Percentiles rank a stretch among this genome's conserved stretches.
Conservation (phyloP, 192 early-diverging fungal species). For the Diversispora epigaea region DNA sequence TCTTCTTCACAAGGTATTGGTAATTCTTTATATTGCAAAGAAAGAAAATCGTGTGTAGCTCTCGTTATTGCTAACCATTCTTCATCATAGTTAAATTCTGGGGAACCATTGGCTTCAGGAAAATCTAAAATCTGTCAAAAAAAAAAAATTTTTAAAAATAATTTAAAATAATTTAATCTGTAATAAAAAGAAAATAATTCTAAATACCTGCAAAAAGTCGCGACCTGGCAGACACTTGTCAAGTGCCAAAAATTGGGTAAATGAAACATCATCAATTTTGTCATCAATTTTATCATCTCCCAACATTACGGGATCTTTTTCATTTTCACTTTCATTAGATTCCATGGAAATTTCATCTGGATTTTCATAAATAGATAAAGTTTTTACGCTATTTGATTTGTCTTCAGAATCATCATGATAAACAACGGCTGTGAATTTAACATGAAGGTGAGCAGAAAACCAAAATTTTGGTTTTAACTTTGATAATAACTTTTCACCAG, state of each 20-base stretch:
- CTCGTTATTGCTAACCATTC: slow-evolving; percentile 82
- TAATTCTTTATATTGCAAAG: slow-evolving; percentile 42
- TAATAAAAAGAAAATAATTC: background rate
- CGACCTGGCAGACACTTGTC: slow-evolving; percentile 87
- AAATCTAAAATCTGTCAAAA: slow-evolving; percentile 52
- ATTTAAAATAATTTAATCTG: background rate
- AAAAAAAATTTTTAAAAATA: no score
- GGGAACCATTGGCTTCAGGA: slow-evolving; percentile 39
- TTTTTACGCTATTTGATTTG: background rate
- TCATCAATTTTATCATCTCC: background rate
- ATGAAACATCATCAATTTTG: slow-evolving; percentile 1
- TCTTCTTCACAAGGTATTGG: slow-evolving; percentile 49
- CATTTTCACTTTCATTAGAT: slow-evolving; percentile 35
- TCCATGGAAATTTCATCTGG: slow-evolving; percentile 46
- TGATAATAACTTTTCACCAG: slow-evolving; percentile 70
- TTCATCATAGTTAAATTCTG: slow-evolving; percentile 77
- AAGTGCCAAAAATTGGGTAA: slow-evolving; percentile 86
- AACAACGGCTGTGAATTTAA: slow-evolving; percentile 78
- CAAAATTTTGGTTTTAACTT: slow-evolving; percentile 81
- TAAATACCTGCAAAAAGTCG: slow-evolving; percentile 78
- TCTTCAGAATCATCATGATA: slow-evolving; percentile 36
- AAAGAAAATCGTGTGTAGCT: slow-evolving; percentile 59
- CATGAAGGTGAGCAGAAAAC: slow-evolving; percentile 96
- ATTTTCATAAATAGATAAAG: slow-evolving; percentile 28
- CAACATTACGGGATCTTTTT: slow-evolving; percentile 35